Base-by-base conservation (phyloP, 2,329 filamentous ascomycete genomes). In the Aureobasidium sp. region DNA sequence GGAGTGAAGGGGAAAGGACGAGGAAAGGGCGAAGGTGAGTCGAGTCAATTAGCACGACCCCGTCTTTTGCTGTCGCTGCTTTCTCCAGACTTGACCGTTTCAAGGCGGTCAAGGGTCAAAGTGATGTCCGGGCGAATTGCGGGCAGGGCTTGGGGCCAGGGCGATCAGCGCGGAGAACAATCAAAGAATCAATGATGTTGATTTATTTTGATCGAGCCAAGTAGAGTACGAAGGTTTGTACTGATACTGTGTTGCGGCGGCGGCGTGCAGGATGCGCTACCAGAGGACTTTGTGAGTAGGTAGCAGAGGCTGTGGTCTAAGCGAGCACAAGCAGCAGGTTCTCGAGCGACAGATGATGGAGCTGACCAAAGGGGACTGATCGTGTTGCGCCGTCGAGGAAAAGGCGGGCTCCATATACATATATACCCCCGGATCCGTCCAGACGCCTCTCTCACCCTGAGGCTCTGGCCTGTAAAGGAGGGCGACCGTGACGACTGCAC, bases 401-500 rank as follows among this genome's bases (percentile, higher is more conserved):
- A 37, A 42, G 60, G 50, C 60, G 50, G 60, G 5, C 19, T 37
- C 39, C 31, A 22, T 56, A 47, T 56, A 61, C 49, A 44, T 42
- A 61, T 61, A 61, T 61, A 61, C 59, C 48, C 45, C 37, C 42
- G 33, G 54, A 48, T 47, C 8, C 19, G 42, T 47, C 42, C 54
- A 47, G 35, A 56, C 58, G 47, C 48, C 49, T 35, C 49, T 35
- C 60, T 39, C 58, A 57, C 53, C 49, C 42, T 61, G 60, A 56
- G 42, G 60, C 50, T 61, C 58, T 53, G 31, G 48, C 44, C 22
- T 50, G 49, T 54, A 54, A 54, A 54, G 49, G 49, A 61, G 60
- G 60, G 60, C 48, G 60, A 29, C 27, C 49, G 50, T 61, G 61
- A 63, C 54, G 61, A 60, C 39, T 58, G 54, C 56, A 60, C 49